Evolutionary conservation across 2,329 filamentous ascomycete genomes (phyloP).

Genomic region (Grosmannia serpens): DNA sequence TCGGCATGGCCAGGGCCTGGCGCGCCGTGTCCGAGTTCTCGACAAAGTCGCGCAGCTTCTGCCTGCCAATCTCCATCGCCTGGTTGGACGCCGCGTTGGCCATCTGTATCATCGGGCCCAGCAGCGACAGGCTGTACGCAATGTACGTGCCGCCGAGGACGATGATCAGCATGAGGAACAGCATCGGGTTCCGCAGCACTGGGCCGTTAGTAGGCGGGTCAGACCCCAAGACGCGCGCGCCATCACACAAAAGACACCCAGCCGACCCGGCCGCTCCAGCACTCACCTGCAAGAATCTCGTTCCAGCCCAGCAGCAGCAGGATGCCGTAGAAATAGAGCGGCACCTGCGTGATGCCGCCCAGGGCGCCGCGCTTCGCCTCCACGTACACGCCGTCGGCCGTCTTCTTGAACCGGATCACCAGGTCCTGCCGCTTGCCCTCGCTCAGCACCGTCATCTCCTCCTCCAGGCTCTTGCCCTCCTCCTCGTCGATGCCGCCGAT

Average conservation of each 20-base stretch:
- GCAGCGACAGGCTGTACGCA: slow-evolving; percentile 86
- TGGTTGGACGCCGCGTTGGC: slow-evolving; percentile 77
- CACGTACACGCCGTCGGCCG: slow-evolving; percentile 92
- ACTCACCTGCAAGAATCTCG: slow-evolving; percentile 83
- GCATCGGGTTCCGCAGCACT: slow-evolving; percentile 89
- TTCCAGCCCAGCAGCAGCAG: slow-evolving; percentile 95
- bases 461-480: slow-evolving; percentile 85
- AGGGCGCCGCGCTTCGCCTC: slow-evolving; percentile 96
- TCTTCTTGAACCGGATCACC: slow-evolving; percentile 94
- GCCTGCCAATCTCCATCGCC: slow-evolving; percentile 83
- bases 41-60: slow-evolving; percentile 80
- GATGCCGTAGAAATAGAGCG: slow-evolving; percentile 86
- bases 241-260: background rate
- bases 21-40: slow-evolving; percentile 76
- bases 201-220: background rate
- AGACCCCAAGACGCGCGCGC: no score
- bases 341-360: slow-evolving; percentile 86
- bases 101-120: slow-evolving; percentile 95
- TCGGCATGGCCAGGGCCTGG: slow-evolving; percentile 68
- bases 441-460: slow-evolving; percentile 90
- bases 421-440: slow-evolving; percentile 87
- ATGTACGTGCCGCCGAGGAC: slow-evolving; percentile 69
- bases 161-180: slow-evolving; percentile 81
- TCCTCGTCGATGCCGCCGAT: slow-evolving; percentile 94
- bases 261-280: background rate